Evolutionary conservation across 345 rosid species (phyloP).

Genomic region (Ceriops zippeliana): DNA sequence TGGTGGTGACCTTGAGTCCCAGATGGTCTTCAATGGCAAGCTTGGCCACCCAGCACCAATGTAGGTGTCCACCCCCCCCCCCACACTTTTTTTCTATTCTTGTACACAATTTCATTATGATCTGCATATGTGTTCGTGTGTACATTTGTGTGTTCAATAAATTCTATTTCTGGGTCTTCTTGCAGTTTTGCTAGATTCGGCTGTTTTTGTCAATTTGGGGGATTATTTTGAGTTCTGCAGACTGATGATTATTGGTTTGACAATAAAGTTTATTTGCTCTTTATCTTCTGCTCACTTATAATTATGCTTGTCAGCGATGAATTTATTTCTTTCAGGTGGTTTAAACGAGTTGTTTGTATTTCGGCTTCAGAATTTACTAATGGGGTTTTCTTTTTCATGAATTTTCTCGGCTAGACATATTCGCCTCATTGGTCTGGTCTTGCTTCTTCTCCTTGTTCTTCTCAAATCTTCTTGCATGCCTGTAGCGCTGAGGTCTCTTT

Average conservation of each 20-base stretch:
- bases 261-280: conserved; percentile 9
- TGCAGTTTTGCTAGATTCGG: too few relatives aligned
- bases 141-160: background rate
- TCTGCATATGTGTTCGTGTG: background rate
- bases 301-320: conserved; percentile 7
- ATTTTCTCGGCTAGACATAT: background rate
- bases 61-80: conserved; percentile 21
- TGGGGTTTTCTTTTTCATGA: background rate
- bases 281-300: conserved; percentile 3
- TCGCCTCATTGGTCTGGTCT: background rate
- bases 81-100: background rate
- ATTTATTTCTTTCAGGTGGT: background rate
- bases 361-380: background rate
- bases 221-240: conserved; percentile 21
- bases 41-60: conserved; percentile 69
- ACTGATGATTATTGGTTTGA: conserved; percentile 22
- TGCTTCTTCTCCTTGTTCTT: background rate
- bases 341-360: background rate
- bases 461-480: background rate
- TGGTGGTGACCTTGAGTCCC: conserved; percentile 53
- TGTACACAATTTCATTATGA: too few relatives aligned
- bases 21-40: conserved; percentile 50
- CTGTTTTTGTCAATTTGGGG: conserved; percentile 7
- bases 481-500: background rate
- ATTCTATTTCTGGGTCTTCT: background rate